Conservation (phyloP, 129 eudicot genomes). For the Heracleum sosnowskyi region DNA sequence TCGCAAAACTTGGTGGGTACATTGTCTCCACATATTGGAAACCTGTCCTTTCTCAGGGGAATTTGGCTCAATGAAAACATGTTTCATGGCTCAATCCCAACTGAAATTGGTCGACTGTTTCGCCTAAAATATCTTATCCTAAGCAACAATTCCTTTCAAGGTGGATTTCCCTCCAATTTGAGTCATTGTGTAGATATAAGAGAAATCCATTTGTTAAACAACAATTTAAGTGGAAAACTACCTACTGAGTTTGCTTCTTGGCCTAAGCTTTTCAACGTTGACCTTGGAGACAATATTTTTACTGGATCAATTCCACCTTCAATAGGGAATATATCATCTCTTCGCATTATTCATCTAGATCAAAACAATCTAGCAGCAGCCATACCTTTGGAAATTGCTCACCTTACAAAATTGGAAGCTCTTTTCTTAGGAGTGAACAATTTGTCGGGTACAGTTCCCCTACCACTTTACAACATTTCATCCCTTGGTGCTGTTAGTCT, state of each 20-base stretch:
- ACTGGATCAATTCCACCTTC: slow-evolving; percentile 17
- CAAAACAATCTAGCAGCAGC: slow-evolving; percentile 9
- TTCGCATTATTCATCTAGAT: not conserved
- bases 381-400: slow-evolving; percentile 15
- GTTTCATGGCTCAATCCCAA: not conserved
- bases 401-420: not conserved
- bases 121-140: not conserved
- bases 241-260: not conserved
- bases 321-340: slow-evolving; percentile 16
- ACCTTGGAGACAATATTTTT: not conserved
- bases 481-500: not conserved
- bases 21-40: slow-evolving; percentile 1
- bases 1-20: not conserved
- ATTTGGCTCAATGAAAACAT: not conserved
- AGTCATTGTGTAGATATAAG: not conserved
- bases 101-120: not conserved
- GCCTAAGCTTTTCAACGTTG: slow-evolving; percentile 10
- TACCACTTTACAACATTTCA: slow-evolving; percentile 10
- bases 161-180: slow-evolving; percentile 1
- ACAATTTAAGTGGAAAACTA: not conserved
- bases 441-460: slow-evolving; percentile 9
- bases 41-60: not conserved
- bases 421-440: not conserved
- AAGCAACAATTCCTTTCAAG: not conserved
- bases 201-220: not conserved